Evolutionary conservation across 2,329 filamentous ascomycete genomes (phyloP).

Genomic region (Parascedosporium putredinis): DNA sequence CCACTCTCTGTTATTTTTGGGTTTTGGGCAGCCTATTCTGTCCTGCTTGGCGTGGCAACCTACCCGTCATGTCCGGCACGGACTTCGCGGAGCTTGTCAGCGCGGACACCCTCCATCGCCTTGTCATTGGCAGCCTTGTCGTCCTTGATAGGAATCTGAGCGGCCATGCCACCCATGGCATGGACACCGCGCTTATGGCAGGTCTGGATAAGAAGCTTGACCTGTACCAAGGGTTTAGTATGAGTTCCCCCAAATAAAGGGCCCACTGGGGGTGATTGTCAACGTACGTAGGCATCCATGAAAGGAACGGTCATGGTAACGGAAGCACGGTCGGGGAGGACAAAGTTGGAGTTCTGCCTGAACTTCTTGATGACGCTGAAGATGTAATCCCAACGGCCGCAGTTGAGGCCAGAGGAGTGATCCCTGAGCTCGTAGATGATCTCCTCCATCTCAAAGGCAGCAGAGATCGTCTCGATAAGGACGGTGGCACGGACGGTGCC

Average conservation of each 20-base stretch:
- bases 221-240: slow-evolving; percentile 18
- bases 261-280: too few relatives aligned
- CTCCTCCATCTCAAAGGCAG: slow-evolving; percentile 99
- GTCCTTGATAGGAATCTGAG: slow-evolving; percentile 97
- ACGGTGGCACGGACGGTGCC: slow-evolving; percentile 93
- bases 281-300: slow-evolving; percentile 75
- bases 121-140: slow-evolving; percentile 82
- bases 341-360: slow-evolving; percentile 85
- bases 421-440: slow-evolving; percentile 99
- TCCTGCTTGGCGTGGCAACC: too few relatives aligned
- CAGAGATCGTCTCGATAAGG: slow-evolving; percentile 93
- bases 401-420: slow-evolving; percentile 93
- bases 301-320: slow-evolving; percentile 98
- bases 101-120: slow-evolving; percentile 86
- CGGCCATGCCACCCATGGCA: slow-evolving; percentile 98
- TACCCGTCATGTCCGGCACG: slow-evolving; percentile 81
- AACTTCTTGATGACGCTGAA: slow-evolving; percentile 99
- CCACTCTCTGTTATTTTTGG: not conserved
- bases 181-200: slow-evolving; percentile 96
- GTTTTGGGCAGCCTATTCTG: too few relatives aligned
- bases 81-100: slow-evolving; percentile 93
- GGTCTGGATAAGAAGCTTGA: slow-evolving; percentile 95
- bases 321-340: slow-evolving; percentile 79
- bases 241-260: slow-evolving; percentile 7
- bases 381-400: slow-evolving; percentile 98